Conservation (phyloP, 306 rosid genomes). For the Abrus pulchellus region DNA sequence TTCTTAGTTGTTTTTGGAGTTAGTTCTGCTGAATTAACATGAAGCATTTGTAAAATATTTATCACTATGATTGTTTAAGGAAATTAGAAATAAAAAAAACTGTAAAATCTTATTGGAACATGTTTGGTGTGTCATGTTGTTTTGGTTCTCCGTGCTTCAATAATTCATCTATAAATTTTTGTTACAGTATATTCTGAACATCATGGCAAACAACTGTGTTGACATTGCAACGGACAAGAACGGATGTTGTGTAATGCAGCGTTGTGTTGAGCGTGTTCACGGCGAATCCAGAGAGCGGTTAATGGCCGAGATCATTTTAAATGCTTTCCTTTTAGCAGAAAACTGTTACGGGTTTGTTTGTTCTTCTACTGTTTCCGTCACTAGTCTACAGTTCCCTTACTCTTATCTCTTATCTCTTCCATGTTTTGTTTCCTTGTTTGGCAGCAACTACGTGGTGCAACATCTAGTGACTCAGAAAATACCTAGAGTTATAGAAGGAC, state of each 20-base stretch:
- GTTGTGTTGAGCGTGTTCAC: constrained; percentile 50
- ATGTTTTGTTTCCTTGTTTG: neutral
- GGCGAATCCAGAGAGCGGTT: constrained; percentile 51
- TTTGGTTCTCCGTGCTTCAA: constrained; percentile 21
- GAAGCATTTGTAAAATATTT: neutral
- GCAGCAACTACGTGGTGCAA: constrained; percentile 73
- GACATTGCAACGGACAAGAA: constrained; percentile 58
- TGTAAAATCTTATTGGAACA: neutral
- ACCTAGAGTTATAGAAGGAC: constrained; percentile 37
- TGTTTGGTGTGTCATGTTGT: neutral
- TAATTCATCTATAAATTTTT: constrained; percentile 28
- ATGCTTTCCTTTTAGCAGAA: constrained; percentile 50
- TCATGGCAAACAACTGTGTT: constrained; percentile 51
- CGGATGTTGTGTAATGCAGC: constrained; percentile 68
- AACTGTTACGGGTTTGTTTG: constrained; percentile 66
- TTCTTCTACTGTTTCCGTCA: neutral
- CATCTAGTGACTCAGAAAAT: constrained; percentile 51
- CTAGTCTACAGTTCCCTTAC: neutral
- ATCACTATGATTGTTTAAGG: neutral
- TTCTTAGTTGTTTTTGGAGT: neutral
- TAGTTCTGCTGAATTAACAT: neutral
- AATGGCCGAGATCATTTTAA: constrained; percentile 46
- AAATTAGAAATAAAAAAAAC: neutral
- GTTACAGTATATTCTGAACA: constrained; percentile 56
- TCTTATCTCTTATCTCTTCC: constrained; percentile 3